Evolutionary conservation across 2,329 filamentous ascomycete genomes (phyloP).

Genomic region (Scedosporium aurantiacum): DNA sequence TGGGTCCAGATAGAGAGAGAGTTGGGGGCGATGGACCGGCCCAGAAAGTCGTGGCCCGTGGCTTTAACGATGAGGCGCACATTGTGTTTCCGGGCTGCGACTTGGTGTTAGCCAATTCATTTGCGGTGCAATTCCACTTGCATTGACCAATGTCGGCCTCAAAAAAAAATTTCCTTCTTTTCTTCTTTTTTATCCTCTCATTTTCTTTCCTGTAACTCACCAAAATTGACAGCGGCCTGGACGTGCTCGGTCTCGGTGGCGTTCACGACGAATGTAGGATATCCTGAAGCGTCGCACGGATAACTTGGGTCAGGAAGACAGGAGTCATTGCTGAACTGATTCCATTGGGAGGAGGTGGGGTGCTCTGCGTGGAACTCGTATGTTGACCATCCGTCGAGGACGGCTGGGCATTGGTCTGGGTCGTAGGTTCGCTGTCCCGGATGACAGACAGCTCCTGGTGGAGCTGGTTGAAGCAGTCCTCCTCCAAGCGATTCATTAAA

Average conservation of each 20-base stretch:
- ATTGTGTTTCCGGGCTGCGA: slow-evolving; percentile 27
- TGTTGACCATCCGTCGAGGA: neutral
- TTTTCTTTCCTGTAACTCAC: slow-evolving; percentile 9
- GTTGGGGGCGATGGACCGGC: slow-evolving; percentile 34
- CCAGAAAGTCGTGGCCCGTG: slow-evolving; percentile 31
- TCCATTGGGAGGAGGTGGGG: slow-evolving; percentile 12
- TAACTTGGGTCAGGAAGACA: slow-evolving; percentile 26
- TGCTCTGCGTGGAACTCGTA: slow-evolving; percentile 7
- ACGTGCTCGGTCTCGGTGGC: slow-evolving; percentile 15
- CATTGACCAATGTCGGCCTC: no score
- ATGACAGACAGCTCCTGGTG: slow-evolving; percentile 13
- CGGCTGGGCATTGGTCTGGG: slow-evolving; percentile 9
- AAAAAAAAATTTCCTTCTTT: no score
- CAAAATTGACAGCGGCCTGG: slow-evolving; percentile 21
- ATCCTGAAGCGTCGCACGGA: slow-evolving; percentile 18
- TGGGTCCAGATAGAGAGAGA: slow-evolving; percentile 44
- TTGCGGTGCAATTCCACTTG: neutral
- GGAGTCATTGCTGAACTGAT: slow-evolving; percentile 34
- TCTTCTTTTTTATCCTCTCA: neutral
- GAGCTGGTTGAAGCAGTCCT: slow-evolving; percentile 25
- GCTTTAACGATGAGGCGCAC: slow-evolving; percentile 30
- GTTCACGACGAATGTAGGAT: slow-evolving; percentile 14
- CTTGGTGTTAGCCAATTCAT: neutral
- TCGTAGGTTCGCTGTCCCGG: slow-evolving; percentile 4
- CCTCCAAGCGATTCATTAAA: slow-evolving; percentile 30